Percentiles rank a stretch among this genome's conserved stretches.
phyloP scores from a whole-genome alignment of 176 grass and related monocot genomes.

The Pontederia crassipes region DNA sequence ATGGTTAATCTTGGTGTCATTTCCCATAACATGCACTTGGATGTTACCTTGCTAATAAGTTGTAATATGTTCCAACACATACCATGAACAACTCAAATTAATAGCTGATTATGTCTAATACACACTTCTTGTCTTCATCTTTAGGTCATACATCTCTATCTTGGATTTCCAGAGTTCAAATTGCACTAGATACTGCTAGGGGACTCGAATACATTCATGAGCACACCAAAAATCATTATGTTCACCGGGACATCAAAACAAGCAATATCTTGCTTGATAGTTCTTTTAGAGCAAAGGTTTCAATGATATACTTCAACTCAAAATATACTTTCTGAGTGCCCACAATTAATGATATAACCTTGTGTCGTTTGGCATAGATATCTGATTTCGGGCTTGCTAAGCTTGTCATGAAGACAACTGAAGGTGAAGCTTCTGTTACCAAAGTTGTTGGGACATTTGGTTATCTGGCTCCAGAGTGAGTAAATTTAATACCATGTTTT shows the following conservation, averaged over 20 bases:
- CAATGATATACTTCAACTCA: not conserved
- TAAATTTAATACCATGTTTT: constrained; percentile 3
- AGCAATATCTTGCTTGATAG: constrained; percentile 95
- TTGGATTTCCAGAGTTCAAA: constrained; percentile 95
- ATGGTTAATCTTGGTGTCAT: no score
- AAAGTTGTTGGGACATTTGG: constrained; percentile 99
- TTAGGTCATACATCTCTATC: constrained; percentile 76
- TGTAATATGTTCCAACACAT: no score
- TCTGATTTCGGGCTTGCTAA: constrained; percentile 99
- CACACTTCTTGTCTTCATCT: constrained; percentile 7
- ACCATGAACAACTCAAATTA: no score
- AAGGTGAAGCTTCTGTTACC: constrained; percentile 85
- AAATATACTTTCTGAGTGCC: constrained; percentile 4
- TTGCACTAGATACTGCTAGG: constrained; percentile 92
- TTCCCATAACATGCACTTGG: no score
- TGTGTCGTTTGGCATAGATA: constrained; percentile 31
- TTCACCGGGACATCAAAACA: constrained; percentile 97
- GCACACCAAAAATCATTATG: constrained; percentile 97
- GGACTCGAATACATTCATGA: constrained; percentile 99
- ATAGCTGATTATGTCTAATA: not conserved
- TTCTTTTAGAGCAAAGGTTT: constrained; percentile 92
- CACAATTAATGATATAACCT: not conserved
- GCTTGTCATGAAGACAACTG: constrained; percentile 73
- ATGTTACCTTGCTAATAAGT: no score
- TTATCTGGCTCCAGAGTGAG: constrained; percentile 97